Base-by-base conservation (phyloP, 139 green algal genomes). In the Picochlorum sp. region DNA sequence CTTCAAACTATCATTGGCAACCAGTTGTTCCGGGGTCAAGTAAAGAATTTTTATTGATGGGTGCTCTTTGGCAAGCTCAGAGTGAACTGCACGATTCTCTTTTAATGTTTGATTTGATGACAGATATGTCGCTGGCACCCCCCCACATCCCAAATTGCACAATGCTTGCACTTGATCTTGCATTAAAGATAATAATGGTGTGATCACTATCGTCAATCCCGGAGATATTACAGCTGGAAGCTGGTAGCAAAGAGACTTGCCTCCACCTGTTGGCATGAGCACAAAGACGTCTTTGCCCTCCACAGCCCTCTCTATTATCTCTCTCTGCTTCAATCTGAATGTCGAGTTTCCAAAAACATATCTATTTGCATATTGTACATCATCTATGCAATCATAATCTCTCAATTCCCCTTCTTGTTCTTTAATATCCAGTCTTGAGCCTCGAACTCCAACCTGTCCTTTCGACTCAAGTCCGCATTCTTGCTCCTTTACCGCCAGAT, bases 261-360 rank as follows among this genome's bases (percentile, higher is more conserved):
- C 86, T n/a, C 88, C 87, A 2, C 90, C 87, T 0, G 90, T 96
- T 14, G 90, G 88, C 89, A 97, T 96, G 18, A 97, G 74, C 53
- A 96, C 85, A 53, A 97, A 90, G 31, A 65, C 59, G 67, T 96
- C 82, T 50, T 75, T 41, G 2, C 78, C 78, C 16, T 32, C 16
- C 33, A 95, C 29, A 1, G 84, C 79, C 4, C 82, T 68, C 41
- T 83, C 59, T 7, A 94, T 68, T 26, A 92, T 81, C 2, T 85
- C 77, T 4, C 75, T 56, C 54, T 84, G 85, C 50, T 70, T 62
- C 35, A 31, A 49, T 62, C 80, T 77, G 60, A 82, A 88, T 60
- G 57, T 68, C 45, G 12, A 28, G 45, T 77, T 78, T 50, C 77
- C 74, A 72, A 84, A 84, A 13, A 78, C 62, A 49, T 64, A 61